A percentile compares a stretch with the other conserved stretches of the same genome.
Conservation (phyloP, 1,284 basidiomycete species). For the Leccinum pachyderme region DNA sequence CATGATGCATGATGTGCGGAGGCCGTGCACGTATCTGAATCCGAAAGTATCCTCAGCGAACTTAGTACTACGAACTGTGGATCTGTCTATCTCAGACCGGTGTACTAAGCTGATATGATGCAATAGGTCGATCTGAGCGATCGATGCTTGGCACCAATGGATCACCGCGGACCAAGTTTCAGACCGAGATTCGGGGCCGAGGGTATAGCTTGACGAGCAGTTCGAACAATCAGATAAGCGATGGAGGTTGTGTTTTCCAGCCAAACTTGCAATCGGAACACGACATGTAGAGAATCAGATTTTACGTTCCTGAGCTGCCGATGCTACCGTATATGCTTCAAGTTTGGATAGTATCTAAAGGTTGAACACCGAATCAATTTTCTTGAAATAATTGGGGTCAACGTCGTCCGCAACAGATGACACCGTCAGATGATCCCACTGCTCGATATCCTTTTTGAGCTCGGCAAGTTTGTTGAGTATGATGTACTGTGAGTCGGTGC, state of each 20-base stretch:
- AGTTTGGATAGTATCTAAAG: not conserved
- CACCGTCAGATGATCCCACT: conserved; percentile 17
- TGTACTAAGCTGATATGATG: not conserved
- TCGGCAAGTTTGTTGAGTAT: conserved; percentile 17
- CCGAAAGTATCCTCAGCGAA: not conserved
- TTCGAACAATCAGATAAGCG: no score
- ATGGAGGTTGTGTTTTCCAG: not conserved
- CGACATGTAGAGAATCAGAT: not conserved
- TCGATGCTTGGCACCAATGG: not conserved
- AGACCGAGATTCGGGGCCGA: not conserved
- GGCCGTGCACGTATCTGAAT: not conserved
- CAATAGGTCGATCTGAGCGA: not conserved
- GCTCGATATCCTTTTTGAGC: conserved; percentile 18
- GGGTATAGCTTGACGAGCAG: no score
- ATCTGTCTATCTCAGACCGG: not conserved
- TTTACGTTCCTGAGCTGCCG: not conserved
- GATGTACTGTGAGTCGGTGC: conserved; percentile 19
- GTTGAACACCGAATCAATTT: not conserved
- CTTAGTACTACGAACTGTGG: not conserved
- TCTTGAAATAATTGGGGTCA: conserved; percentile 17
- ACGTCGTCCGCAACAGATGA: conserved; percentile 25
- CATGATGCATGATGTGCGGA: not conserved
- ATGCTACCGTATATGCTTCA: not conserved
- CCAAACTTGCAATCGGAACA: not conserved
- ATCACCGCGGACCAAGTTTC: not conserved